Conservation (phyloP, 805 yeast genomes). For the Huiozyma sinensis region DNA sequence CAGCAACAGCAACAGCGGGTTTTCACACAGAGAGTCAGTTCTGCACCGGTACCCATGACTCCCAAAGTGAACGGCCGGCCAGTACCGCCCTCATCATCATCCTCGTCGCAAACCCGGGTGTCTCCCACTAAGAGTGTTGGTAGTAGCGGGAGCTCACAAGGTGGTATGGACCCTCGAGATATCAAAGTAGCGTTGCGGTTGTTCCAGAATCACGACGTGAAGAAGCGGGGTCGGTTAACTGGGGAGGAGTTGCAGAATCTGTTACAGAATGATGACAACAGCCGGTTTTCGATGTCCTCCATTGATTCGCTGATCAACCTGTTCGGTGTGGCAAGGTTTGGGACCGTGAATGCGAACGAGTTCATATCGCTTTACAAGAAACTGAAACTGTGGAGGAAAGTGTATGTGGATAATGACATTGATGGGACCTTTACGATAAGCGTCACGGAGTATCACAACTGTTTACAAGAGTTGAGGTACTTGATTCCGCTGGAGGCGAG, state of each 20-base stretch:
- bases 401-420: conserved; percentile 28
- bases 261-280: conserved; percentile 27
- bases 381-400: conserved; percentile 27
- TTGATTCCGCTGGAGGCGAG: conserved; percentile 26
- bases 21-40: background rate
- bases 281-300: conserved; percentile 25
- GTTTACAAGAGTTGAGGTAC: conserved; percentile 27
- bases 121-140: conserved; percentile 3
- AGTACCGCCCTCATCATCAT: background rate
- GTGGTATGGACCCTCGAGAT: background rate
- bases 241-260: conserved; percentile 27
- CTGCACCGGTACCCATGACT: conserved; percentile 1
- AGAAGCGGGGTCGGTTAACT: conserved; percentile 22
- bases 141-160: background rate
- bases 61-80: background rate
- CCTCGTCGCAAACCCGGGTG: conserved; percentile 2
- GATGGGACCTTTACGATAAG: conserved; percentile 26
- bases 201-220: conserved; percentile 25
- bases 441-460: conserved; percentile 24
- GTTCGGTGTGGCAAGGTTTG: conserved; percentile 28
- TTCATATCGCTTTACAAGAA: conserved; percentile 26
- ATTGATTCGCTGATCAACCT: conserved; percentile 27
- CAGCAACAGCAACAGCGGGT: background rate
- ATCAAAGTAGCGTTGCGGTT: conserved; percentile 18
- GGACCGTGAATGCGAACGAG: conserved; percentile 25